Conservation (phyloP, 2,329 filamentous ascomycete species). For the Cladosporium phlei region DNA sequence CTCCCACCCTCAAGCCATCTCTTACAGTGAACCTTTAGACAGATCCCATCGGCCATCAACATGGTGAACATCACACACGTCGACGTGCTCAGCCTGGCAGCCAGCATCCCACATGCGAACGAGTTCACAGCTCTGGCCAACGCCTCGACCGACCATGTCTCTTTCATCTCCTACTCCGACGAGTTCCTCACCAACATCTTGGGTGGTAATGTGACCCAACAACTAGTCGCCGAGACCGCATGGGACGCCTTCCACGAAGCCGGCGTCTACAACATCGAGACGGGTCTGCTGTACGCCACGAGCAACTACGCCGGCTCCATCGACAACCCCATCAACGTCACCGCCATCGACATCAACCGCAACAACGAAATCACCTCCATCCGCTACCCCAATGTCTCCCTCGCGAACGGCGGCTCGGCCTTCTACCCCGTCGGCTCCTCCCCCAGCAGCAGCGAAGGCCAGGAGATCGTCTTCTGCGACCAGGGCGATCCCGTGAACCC, state of each 20-base stretch:
- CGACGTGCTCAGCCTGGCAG: slow-evolving; percentile 28
- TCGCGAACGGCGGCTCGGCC: slow-evolving; percentile 29
- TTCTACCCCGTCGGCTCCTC: slow-evolving; percentile 30
- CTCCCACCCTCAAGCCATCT: too few relatives aligned
- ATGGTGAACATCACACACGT: slow-evolving; percentile 34
- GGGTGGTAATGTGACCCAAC: slow-evolving; percentile 27
- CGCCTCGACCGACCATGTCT: slow-evolving; percentile 26
- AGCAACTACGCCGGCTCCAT: slow-evolving; percentile 34
- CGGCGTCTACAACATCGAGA: slow-evolving; percentile 31
- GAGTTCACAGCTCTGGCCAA: slow-evolving; percentile 27
- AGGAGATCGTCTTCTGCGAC: slow-evolving; percentile 32
- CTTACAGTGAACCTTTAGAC: too few relatives aligned
- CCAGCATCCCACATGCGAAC: slow-evolving; percentile 29
- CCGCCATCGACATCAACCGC: slow-evolving; percentile 28
- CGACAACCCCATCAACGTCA: slow-evolving; percentile 33
- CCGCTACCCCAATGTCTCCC: slow-evolving; percentile 25
- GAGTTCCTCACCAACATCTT: slow-evolving; percentile 29
- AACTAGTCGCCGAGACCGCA: slow-evolving; percentile 23
- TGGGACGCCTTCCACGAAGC: slow-evolving; percentile 39
- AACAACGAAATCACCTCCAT: slow-evolving; percentile 24
- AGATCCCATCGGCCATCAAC: too few relatives aligned
- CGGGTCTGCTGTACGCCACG: slow-evolving; percentile 40
- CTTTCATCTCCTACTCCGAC: slow-evolving; percentile 27
- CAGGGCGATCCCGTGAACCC: slow-evolving; percentile 26
- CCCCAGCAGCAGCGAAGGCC: slow-evolving; percentile 27